Percentiles rank a stretch among this genome's conserved stretches.
These are phyloP conservation scores for Tulasnella sp. DNA, from an alignment of 768 basidiomycete genomes.

Conservation along the genomic window DNA sequence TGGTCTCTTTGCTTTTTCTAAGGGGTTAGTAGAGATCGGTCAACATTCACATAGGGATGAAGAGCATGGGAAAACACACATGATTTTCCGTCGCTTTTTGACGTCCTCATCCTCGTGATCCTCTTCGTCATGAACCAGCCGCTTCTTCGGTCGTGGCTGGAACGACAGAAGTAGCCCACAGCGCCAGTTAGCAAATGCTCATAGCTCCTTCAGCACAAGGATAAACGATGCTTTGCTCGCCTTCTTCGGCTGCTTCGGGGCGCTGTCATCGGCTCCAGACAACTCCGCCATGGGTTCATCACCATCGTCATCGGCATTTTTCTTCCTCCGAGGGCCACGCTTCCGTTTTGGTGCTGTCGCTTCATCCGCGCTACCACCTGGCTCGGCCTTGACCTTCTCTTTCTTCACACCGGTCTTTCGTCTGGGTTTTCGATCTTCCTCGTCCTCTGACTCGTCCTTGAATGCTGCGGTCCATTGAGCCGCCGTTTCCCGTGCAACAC, in stretches of 20 bases:
- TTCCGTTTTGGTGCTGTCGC: conserved; percentile 47
- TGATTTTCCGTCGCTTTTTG: conserved; percentile 47
- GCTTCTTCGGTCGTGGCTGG: conserved; percentile 43
- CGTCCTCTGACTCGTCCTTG: conserved; percentile 62
- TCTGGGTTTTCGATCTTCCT: conserved; percentile 43
- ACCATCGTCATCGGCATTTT: conserved; percentile 50
- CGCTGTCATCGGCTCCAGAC: neutral
- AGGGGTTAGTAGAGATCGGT: neutral
- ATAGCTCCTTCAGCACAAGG: too few species aligned
- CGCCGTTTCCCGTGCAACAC: conserved; percentile 64
- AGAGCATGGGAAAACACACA: conserved; percentile 8
- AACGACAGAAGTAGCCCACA: neutral
- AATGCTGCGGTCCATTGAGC: conserved; percentile 64
- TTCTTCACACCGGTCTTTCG: conserved; percentile 35
- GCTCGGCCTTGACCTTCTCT: conserved; percentile 6
- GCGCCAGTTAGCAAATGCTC: neutral
- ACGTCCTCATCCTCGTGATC: conserved; percentile 52
- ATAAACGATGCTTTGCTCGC: conserved; percentile 30
- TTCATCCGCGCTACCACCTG: conserved; percentile 7
- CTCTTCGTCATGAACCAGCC: conserved; percentile 69
- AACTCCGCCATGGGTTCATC: conserved; percentile 27
- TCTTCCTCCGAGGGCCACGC: conserved; percentile 56
- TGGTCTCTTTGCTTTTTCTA: conserved; percentile 82
- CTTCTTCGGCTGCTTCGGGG: conserved; percentile 51
- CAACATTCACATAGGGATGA: neutral